A percentile compares a stretch with the other conserved stretches of the same genome.
Conservation (phyloP, 495 filamentous ascomycete species). For the Penicillium herquei region DNA sequence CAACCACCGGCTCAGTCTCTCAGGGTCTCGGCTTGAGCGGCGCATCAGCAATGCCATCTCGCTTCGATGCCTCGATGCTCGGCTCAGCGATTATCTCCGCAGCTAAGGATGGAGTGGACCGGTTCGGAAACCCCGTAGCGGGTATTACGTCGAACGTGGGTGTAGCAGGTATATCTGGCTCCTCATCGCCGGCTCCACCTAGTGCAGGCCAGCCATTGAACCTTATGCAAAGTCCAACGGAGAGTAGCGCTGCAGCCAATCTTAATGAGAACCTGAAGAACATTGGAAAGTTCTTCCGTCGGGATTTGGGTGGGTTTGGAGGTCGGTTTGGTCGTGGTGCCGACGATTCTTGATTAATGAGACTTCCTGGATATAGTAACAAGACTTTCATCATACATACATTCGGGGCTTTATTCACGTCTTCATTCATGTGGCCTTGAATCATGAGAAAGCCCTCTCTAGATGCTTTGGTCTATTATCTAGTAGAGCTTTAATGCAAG, state of each 20-base stretch:
- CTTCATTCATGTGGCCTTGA: no score
- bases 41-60: conserved; percentile 45
- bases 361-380: neutral
- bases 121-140: conserved; percentile 63
- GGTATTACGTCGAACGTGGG: conserved; percentile 17
- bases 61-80: conserved; percentile 74
- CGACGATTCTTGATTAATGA: conserved; percentile 28
- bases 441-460: no score
- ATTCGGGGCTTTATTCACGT: no score
- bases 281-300: conserved; percentile 92
- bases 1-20: conserved; percentile 40
- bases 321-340: conserved; percentile 59
- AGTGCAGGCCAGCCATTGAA: conserved; percentile 14
- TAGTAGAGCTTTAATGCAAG: no score
- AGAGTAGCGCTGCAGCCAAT: conserved; percentile 47
- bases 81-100: conserved; percentile 74
- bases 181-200: conserved; percentile 19
- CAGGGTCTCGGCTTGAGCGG: conserved; percentile 39
- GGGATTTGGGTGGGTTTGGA: conserved; percentile 83
- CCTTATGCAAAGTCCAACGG: conserved; percentile 19
- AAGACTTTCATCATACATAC: neutral
- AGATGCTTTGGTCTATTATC: no score
- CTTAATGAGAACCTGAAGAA: conserved; percentile 91
- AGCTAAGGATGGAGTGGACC: conserved; percentile 86
- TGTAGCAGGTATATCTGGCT: conserved; percentile 15